Percentiles rank a stretch among this genome's conserved stretches.
These are phyloP conservation scores for Aspergillus carlsbadensis DNA, from an alignment of 495 filamentous ascomycete genomes.

Conservation along the genomic window DNA sequence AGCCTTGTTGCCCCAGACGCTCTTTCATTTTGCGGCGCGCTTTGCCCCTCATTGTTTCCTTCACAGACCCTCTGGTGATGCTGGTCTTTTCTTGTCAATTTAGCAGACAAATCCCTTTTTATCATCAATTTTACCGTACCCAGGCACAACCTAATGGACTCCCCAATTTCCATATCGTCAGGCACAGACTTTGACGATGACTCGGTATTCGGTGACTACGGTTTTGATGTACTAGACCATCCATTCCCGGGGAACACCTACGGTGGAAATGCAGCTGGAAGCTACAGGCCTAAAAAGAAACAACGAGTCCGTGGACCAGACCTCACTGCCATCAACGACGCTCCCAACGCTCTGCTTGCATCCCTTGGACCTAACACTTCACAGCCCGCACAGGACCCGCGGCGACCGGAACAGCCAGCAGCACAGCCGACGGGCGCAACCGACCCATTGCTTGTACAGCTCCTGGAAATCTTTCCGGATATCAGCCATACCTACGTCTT, in stretches of 20 bases:
- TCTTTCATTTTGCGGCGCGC: too few species aligned
- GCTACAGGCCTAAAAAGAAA: slow-evolving; percentile 1
- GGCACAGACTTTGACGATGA: background rate
- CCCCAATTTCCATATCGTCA: background rate
- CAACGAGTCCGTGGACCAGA: slow-evolving; percentile 1
- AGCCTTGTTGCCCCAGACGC: too few species aligned
- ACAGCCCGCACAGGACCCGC: background rate
- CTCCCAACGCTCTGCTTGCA: background rate
- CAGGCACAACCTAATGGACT: background rate
- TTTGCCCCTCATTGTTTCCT: too few species aligned
- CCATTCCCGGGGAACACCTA: background rate
- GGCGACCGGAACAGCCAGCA: background rate
- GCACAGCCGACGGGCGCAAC: background rate
- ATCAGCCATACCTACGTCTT: slow-evolving; percentile 44
- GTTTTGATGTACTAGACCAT: background rate
- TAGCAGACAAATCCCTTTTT: background rate
- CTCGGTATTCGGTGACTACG: background rate
- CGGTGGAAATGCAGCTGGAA: background rate
- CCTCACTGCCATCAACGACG: background rate
- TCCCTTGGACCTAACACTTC: background rate
- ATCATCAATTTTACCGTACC: background rate
- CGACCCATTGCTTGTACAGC: slow-evolving; percentile 32
- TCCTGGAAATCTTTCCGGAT: slow-evolving; percentile 51
- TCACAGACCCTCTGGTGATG: too few species aligned
- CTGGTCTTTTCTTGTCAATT: too few species aligned